Conservation (phyloP, 2,329 filamentous ascomycete genomes). For the Exserohilum turcica region DNA sequence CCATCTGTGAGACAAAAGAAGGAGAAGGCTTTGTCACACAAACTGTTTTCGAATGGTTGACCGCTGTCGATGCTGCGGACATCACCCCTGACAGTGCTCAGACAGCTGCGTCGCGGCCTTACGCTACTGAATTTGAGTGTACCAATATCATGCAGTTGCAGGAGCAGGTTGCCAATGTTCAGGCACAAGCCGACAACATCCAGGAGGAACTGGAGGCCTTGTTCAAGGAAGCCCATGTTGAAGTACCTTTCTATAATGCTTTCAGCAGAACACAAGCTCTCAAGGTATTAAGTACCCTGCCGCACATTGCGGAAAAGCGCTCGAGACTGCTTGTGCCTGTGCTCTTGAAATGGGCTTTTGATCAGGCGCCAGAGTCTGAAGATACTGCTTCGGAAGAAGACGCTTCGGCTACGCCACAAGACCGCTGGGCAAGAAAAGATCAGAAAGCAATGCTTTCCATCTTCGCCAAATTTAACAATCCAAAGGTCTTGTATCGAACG, state of each 20-base stretch:
- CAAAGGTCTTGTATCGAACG: conserved; percentile 78
- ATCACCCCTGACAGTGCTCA: conserved; percentile 10
- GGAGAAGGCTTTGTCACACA: conserved; percentile 76
- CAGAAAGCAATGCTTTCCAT: conserved; percentile 81
- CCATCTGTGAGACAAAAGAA: conserved; percentile 70
- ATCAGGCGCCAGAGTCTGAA: conserved; percentile 18
- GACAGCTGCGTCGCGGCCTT: conserved; percentile 29
- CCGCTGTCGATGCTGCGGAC: conserved; percentile 16
- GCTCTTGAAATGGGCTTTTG: conserved; percentile 75
- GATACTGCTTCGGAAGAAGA: conserved; percentile 1
- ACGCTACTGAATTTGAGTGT: conserved; percentile 80
- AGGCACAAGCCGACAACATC: conserved; percentile 23
- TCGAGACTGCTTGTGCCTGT: conserved; percentile 85
- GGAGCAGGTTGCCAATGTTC: conserved; percentile 21
- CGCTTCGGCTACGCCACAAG: conserved; percentile 20
- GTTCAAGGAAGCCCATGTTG: conserved; percentile 69
- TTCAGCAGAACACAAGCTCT: conserved; percentile 78
- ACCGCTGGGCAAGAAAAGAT: conserved; percentile 74
- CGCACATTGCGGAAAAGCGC: conserved; percentile 79
- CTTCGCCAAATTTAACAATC: conserved; percentile 85
- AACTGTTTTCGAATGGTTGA: conserved; percentile 79
- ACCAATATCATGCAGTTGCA: conserved; percentile 68
- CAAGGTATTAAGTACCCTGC: conserved; percentile 74
- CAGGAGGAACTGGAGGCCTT: conserved; percentile 62
- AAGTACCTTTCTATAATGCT: conserved; percentile 56